Evolutionary conservation across 2,329 filamentous ascomycete genomes (phyloP), one percentile per base, ranked within the genome.

Genomic region (Paecilomyces formosus): DNA sequence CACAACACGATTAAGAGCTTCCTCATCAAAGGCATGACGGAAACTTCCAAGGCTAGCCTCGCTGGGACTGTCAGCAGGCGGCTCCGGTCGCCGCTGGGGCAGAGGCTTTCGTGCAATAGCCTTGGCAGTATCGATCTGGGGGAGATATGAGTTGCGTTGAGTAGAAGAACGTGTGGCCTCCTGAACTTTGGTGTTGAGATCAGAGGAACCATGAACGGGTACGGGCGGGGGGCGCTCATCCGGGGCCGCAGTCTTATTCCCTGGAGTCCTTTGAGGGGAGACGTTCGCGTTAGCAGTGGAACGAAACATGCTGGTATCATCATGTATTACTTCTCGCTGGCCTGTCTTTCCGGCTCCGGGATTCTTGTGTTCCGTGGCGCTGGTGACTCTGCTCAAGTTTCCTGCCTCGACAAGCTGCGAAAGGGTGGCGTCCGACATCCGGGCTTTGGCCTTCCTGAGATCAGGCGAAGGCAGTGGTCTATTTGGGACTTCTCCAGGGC

Each of bases 381-480:
- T 74, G 59, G 68, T 63, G 60, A 70, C 56, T 65, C 69, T 69
- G 53, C 77, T 70, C 54, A 84, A 72, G 22, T 82, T 83, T 57
- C 84, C 85, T 53, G 88, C 88, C 64, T 87, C 88, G 31, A 85
- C 85, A 70, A 97, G 81, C 70, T 97, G 91, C 52, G 87, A 82
- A 53, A 97, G 79, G 0, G 93, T 97, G 1, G 86, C 86, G 64
- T 82, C 84, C 26, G 94, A 96, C 71, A 97, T 86, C 22, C 91
- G 87, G 65, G 88, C 92, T 65, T 91, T 94, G 55, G 89, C 90
- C 63, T 86, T 86, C 62, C 89, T 87, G 66, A 93, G 80, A 69
- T 94, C 90, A 13, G 88, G 84, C 30, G 90, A 87, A 59, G 90
- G 85, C 65, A 89, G 85, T 0, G 89, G 89, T 61, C 85, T 85